These are phyloP conservation scores for Candida loeiensis DNA, from an alignment of 805 yeast genomes.

Conservation along the genomic window DNA sequence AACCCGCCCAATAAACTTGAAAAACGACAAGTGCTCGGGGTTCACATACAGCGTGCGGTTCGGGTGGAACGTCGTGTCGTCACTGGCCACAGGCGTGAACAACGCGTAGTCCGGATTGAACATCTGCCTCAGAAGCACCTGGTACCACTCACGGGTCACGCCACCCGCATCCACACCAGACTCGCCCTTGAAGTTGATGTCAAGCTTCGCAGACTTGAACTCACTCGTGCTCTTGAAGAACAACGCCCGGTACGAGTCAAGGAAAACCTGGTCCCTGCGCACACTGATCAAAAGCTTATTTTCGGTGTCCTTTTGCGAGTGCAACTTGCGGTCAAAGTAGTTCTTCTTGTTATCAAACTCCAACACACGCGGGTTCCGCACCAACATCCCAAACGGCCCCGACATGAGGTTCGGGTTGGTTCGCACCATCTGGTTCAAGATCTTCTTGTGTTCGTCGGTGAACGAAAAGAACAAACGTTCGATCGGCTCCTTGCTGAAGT, in stretches of 20 bases:
- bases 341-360: slow-evolving; percentile 93
- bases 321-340: slow-evolving; percentile 75
- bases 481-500: slow-evolving; percentile 70
- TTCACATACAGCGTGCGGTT: slow-evolving; percentile 88
- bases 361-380: slow-evolving; percentile 80
- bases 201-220: slow-evolving; percentile 67
- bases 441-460: slow-evolving; percentile 83
- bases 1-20: slow-evolving; percentile 89
- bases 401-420: slow-evolving; percentile 89
- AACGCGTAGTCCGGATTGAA: slow-evolving; percentile 93
- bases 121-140: slow-evolving; percentile 89
- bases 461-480: slow-evolving; percentile 79
- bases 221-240: slow-evolving; percentile 76
- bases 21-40: slow-evolving; percentile 89
- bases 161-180: slow-evolving; percentile 99
- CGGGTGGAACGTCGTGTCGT: slow-evolving; percentile 92
- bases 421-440: slow-evolving; percentile 87
- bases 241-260: slow-evolving; percentile 81
- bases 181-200: slow-evolving; percentile 85
- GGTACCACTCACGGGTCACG: slow-evolving; percentile 95
- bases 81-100: slow-evolving; percentile 87
- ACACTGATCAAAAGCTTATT: slow-evolving; percentile 61
- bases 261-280: slow-evolving; percentile 84
- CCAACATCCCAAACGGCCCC: slow-evolving; percentile 90
- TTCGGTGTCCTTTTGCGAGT: slow-evolving; percentile 42